Evolutionary conservation across 192 early-diverging fungal species (phyloP).

Genomic region (Backusella tuberculispora): DNA sequence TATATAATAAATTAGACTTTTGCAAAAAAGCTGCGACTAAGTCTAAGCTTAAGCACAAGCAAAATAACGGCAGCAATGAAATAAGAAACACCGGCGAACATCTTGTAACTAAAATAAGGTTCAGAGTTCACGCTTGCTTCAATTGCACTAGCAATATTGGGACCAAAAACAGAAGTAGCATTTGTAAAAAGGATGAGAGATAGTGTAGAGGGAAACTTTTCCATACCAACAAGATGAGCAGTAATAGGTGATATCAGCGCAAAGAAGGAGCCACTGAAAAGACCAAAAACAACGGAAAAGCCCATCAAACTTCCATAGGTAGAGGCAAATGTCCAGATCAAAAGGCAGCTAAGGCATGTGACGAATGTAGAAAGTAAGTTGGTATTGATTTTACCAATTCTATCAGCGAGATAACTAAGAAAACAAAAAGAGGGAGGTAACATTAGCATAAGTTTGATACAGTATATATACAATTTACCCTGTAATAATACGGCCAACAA

Average conservation of each 20-base stretch:
- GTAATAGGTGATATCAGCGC: conserved; percentile 30
- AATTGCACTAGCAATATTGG: conserved; percentile 38
- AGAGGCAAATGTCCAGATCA: conserved; percentile 41
- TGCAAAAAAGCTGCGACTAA: conserved; percentile 20
- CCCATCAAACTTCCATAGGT: conserved; percentile 33
- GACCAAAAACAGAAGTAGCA: conserved; percentile 31
- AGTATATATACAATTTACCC: not conserved
- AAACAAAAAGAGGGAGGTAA: not conserved
- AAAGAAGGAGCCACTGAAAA: conserved; percentile 40
- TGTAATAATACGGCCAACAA: conserved; percentile 30
- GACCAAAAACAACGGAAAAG: conserved; percentile 36
- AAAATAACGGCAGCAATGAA: conserved; percentile 8
- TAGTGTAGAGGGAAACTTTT: conserved; percentile 26
- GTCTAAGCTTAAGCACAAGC: conserved; percentile 17
- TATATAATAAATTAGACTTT: conserved; percentile 17
- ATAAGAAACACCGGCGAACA: conserved; percentile 40
- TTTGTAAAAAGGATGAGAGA: conserved; percentile 28
- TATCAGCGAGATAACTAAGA: conserved; percentile 23
- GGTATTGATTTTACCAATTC: conserved; percentile 36
- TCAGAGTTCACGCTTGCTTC: conserved; percentile 34
- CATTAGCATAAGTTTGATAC: too few relatives aligned
- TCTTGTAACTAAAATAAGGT: conserved; percentile 41
- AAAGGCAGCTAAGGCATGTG: conserved; percentile 16
- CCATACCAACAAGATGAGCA: conserved; percentile 24
- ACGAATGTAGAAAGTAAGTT: conserved; percentile 30